A percentile compares a stretch with the other conserved stretches of the same genome.
Conservation (phyloP, 2,329 filamentous ascomycete genomes). For the Aspergillus novofumigatus region DNA sequence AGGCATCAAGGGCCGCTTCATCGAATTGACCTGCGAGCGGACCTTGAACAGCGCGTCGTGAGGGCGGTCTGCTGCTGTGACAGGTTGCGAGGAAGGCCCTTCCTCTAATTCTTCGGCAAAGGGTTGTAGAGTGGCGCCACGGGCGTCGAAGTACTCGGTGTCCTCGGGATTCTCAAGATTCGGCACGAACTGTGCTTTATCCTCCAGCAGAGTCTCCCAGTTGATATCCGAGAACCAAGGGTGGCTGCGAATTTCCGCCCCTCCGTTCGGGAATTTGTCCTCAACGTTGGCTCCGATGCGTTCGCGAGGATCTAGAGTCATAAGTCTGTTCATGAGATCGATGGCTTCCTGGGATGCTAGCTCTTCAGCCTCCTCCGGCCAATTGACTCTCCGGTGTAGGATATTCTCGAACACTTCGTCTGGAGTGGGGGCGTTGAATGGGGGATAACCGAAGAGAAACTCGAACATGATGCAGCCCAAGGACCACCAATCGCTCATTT, state of each 20-base stretch:
- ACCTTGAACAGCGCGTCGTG: slow-evolving; percentile 92
- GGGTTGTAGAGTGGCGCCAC: slow-evolving; percentile 85
- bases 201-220: slow-evolving; percentile 88
- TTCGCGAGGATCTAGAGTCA: slow-evolving; percentile 77
- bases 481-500: slow-evolving; percentile 99
- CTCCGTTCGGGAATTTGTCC: slow-evolving; percentile 77
- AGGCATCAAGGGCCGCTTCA: slow-evolving; percentile 90
- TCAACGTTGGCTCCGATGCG: slow-evolving; percentile 81
- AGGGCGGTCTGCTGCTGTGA: slow-evolving; percentile 73
- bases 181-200: slow-evolving; percentile 93
- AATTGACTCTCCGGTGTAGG: slow-evolving; percentile 79
- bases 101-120: slow-evolving; percentile 96
- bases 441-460: slow-evolving; percentile 87
- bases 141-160: slow-evolving; percentile 93
- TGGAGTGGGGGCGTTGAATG: slow-evolving; percentile 84
- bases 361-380: slow-evolving; percentile 79
- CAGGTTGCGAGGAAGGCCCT: slow-evolving; percentile 69
- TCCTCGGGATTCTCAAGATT: slow-evolving; percentile 91
- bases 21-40: slow-evolving; percentile 77
- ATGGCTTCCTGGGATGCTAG: slow-evolving; percentile 83
- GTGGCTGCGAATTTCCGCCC: slow-evolving; percentile 85
- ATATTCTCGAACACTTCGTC: slow-evolving; percentile 98
- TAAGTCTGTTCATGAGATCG: slow-evolving; percentile 87
- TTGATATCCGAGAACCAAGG: slow-evolving; percentile 83
- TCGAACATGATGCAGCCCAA: slow-evolving; percentile 98